Evolutionary conservation across 176 grass and related monocot genomes (phyloP), one percentile per base, ranked within the genome.

Genomic region (Lolium perenne): DNA sequence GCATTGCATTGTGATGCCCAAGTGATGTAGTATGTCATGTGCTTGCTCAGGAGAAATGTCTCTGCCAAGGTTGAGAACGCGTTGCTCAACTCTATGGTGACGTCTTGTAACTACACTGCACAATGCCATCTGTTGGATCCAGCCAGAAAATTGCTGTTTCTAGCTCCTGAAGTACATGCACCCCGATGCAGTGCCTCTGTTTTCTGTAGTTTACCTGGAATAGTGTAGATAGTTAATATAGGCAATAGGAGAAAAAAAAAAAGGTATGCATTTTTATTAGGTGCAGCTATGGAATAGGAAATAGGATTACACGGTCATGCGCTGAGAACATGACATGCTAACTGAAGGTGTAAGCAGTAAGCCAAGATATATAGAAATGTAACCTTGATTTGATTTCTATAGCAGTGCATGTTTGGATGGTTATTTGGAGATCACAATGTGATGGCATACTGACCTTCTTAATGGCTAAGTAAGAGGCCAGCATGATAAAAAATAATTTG

Each of bases 1-100:
- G 79, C 22, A 21, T 23, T 92, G 47, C 86, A 78, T 6, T 92
- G 82, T 47, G 82, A 88, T 53, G 82, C 71, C 4, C 54, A 55
- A 3, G 67, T 48, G 61, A 82, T 89, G 86, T 29, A 67, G 5
- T 67, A 67, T 67, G 64, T 79, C 18, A 71, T 89, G 15, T 46
- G 38, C 29, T 71, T 88, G 76, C 75, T 91, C 26, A 43, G 55
- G n/a, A 72, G 49, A 48, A 48, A 71, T 46, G 49, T 71, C 55
- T 77, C 77, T 15, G 51, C 17, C 21, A 61, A 85, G 22, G 29
- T 67, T 21, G 85, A 87, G 81, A 81, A 23, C 32, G 85, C 59
- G 10, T 26, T 87, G 35, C 56, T 84, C 12, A 65, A 40, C 82
- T 86, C 87, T 73, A 82, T 87, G 35, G 46, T 66, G 26, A 12